phyloP scores from a whole-genome alignment of 306 rosid genomes.

The Senna siamea region DNA sequence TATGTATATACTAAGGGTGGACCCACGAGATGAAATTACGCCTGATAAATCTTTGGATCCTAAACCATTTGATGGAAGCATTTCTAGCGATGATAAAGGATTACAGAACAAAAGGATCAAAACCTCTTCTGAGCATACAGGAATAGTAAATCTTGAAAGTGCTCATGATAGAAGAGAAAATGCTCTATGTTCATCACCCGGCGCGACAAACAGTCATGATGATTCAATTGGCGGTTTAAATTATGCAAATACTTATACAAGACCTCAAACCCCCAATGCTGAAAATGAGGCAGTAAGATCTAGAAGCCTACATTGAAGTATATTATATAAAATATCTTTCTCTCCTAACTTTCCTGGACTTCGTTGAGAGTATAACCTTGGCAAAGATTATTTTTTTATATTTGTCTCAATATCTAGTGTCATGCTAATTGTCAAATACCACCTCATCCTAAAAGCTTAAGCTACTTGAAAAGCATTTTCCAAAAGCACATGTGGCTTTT shows the following conservation, averaged over 20 bases:
- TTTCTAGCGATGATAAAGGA: conserved; percentile 43
- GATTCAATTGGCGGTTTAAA: conserved; percentile 35
- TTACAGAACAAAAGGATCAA: conserved; percentile 54
- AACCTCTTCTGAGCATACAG: conserved; percentile 42
- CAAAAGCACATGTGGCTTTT: neutral
- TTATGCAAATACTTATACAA: conserved; percentile 29
- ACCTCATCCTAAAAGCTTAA: neutral
- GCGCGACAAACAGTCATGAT: conserved; percentile 36
- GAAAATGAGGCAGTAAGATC: conserved; percentile 53
- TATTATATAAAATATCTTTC: conserved; percentile 18
- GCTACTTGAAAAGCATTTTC: conserved; percentile 7
- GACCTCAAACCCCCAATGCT: conserved; percentile 42
- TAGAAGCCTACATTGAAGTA: conserved; percentile 19
- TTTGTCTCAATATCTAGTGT: conserved; percentile 13
- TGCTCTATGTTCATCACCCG: conserved; percentile 28
- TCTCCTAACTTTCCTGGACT: neutral
- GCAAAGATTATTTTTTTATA: neutral
- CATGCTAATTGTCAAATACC: conserved; percentile 10
- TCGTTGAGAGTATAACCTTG: conserved; percentile 23
- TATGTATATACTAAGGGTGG: conserved; percentile 56
- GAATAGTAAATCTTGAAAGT: conserved; percentile 36
- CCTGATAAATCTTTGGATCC: conserved; percentile 38
- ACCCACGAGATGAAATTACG: conserved; percentile 39
- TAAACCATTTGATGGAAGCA: conserved; percentile 31
- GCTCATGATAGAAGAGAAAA: conserved; percentile 39